Base-by-base conservation (phyloP, 2,329 filamentous ascomycete species). In the Elsinoe arachidis region DNA sequence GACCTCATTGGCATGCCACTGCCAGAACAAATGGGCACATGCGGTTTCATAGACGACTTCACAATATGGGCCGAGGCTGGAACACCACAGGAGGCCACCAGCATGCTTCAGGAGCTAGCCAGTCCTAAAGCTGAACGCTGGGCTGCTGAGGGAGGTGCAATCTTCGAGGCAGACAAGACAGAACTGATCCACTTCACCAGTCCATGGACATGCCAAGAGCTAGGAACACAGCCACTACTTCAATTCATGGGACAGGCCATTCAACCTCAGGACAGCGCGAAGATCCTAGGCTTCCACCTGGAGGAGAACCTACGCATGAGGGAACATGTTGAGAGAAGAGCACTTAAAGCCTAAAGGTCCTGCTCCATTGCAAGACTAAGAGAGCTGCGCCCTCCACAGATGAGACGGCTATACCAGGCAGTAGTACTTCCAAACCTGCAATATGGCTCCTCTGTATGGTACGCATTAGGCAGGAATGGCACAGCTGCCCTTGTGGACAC, bases 1-100 rank as follows among this genome's bases (percentile, higher is more conserved):
- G 58, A 68, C 54, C 63, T 70, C 1, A 19, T 47, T 14, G n/a
- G 43, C 21, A 47, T 47, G 43, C 43, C 43, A 12, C 23, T n/a
- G 26, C 43, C 14, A 47, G 26, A 23, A 19, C 14, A 19, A 4
- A 19, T 47, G n/a, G 14, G 43, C 14, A 47, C 43, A 19, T 47
- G 43, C 23, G 23, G 43, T 7, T 47, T 47, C 23, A 19, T 47
- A 2, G 23, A 47, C 23, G 23, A 47, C 43, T 47, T 47, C 23
- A 47, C 43, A 23, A 14, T 19, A 4, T 47, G n/a, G n/a, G 43
- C 43, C 19, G 43, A 11, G 23, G 43, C 14, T 14, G 23, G 14
- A 19, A 47, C 43, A 26, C 43, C 10, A 26, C 12, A 33, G 14
- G 19, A 47, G 26, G 43, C 37, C 23, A 19, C 43, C 2, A 19